Base-by-base conservation (phyloP, 768 basidiomycete genomes). In the Mrakia blollopis region DNA sequence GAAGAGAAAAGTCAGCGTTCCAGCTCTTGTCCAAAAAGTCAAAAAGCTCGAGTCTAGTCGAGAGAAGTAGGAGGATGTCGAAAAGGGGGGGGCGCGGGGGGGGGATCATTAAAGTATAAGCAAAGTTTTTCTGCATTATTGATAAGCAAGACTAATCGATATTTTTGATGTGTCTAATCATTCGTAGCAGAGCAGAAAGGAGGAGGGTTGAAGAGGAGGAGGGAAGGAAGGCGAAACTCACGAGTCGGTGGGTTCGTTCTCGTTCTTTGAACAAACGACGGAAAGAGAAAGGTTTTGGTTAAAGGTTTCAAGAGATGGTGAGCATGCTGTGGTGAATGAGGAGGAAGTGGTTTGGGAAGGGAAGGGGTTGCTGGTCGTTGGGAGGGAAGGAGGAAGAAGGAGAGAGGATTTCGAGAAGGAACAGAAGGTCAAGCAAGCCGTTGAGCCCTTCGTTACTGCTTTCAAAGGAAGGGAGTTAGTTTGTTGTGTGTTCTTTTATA, bases 111-210 rank as follows among this genome's bases (percentile, higher is more conserved):
- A 57, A 57, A 57, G 57, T 57, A 57, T 57, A 57, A 57, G 57
- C 57, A 57, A 57, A 57, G 57, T 57, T 57, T 57, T 57, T 57
- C 57, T 57, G 57, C 57, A 57, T 57, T 25, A 10, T 28, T 28
- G 25, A n/a, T 57, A 57, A 57, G 57, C 57, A 57, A 57, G 57
- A 57, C 57, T 57, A 57, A 57, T 57, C 57, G 57, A 57, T 57
- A 50, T 57, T 57, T 57, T 57, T 57, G 57, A n/a, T n/a, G 57
- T 57, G 57, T 57, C 57, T 57, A 57, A 57, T 57, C 57, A 57
- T 57, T n/a, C 18, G 18, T 50, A 18, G 25, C n/a, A 28, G 57
- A 18, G 54, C 2, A 18, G 57, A n/a, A 25, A 18, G 28, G 57
- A n/a, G 13, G 25, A 14, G 57, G 28, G n/a, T 6, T n/a, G 25